Conservation (phyloP, 2,329 filamentous ascomycete genomes). For the Aspergillus texensis region DNA sequence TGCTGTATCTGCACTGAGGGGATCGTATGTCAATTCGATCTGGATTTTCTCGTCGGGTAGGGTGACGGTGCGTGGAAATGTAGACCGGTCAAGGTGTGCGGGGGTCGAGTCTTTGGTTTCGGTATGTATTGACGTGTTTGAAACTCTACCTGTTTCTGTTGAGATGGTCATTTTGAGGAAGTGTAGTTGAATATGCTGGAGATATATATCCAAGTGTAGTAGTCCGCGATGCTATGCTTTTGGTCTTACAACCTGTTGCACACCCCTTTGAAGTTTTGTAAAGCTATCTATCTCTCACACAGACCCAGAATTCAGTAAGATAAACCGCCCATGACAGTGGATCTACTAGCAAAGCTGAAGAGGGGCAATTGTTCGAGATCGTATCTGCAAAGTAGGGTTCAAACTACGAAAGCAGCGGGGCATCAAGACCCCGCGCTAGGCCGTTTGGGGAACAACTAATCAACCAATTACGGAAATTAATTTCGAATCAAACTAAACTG, state of each 20-base stretch:
- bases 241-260: not conserved
- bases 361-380: not conserved
- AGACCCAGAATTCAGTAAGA: not conserved
- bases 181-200: not conserved
- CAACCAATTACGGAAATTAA: not conserved
- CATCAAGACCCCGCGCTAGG: not conserved
- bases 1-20: constrained; percentile 39
- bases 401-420: not conserved
- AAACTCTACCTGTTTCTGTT: not conserved
- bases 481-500: not conserved
- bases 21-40: constrained; percentile 45
- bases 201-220: not conserved
- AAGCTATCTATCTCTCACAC: not conserved
- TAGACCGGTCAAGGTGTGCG: constrained; percentile 41
- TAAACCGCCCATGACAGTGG: not conserved
- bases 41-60: constrained; percentile 40
- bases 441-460: not conserved
- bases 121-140: not conserved
- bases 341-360: not conserved
- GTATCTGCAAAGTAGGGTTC: not conserved
- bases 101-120: constrained; percentile 17
- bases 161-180: not conserved
- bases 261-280: not conserved
- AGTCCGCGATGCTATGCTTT: not conserved
- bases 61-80: constrained; percentile 42